phyloP scores from a whole-genome alignment of 352 stramenopile species.

The Thalassiosira hispida region DNA sequence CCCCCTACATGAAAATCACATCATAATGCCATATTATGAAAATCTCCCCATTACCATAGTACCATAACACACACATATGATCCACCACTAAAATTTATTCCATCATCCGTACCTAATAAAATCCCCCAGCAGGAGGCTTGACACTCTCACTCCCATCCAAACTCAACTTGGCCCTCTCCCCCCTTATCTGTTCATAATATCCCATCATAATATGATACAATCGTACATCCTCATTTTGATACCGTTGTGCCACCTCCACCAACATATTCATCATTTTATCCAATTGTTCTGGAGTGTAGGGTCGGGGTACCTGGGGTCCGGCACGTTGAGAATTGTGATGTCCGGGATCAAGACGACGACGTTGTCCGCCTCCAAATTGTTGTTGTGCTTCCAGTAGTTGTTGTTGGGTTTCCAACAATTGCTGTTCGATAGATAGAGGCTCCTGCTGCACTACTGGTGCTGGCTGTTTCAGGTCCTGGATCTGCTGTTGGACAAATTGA shows the following conservation, averaged over 20 bases:
- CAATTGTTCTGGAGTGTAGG: conserved; percentile 44
- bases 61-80: too few relatives aligned
- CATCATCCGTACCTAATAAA: too few relatives aligned
- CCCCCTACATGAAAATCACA: too few relatives aligned
- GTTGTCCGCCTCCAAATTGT: background rate
- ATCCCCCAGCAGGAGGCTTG: too few relatives aligned
- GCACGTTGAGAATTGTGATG: conserved; percentile 51
- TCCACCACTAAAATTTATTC: too few relatives aligned
- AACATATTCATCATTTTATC: conserved; percentile 54
- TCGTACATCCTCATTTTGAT: conserved; percentile 34
- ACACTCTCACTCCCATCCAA: too few relatives aligned
- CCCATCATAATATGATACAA: conserved; percentile 57
- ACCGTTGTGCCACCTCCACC: conserved; percentile 30
- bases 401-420: conserved; percentile 2
- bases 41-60: too few relatives aligned
- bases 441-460: conserved; percentile 5
- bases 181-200: conserved; percentile 52
- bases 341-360: conserved; percentile 45
- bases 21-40: too few relatives aligned
- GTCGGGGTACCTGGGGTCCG: conserved; percentile 40
- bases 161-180: conserved; percentile 30
- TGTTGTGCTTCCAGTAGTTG: background rate
- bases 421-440: conserved; percentile 2
- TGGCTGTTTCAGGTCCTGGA: background rate
- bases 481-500: background rate